A percentile compares a stretch with the other conserved stretches of the same genome.
phyloP scores from a whole-genome alignment of 2,329 filamentous ascomycete genomes.

The Catunica adiposa region DNA sequence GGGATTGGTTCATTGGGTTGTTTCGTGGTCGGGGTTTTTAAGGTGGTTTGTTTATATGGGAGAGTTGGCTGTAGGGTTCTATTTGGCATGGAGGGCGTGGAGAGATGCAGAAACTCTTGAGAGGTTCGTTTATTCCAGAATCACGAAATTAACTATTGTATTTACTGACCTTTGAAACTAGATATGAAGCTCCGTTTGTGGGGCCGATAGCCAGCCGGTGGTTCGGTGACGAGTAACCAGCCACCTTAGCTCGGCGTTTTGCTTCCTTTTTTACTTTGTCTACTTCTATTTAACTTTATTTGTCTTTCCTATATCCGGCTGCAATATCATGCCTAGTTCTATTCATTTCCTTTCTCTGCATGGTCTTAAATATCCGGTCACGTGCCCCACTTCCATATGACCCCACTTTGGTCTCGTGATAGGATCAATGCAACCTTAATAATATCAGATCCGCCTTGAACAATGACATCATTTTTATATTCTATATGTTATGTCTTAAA shows the following conservation, averaged over 20 bases:
- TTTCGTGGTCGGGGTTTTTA: slow-evolving; percentile 69
- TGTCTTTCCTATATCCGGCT: background rate
- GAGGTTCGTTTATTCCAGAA: slow-evolving; percentile 26
- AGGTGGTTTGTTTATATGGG: slow-evolving; percentile 68
- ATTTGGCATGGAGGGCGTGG: slow-evolving; percentile 65
- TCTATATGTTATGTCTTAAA: background rate
- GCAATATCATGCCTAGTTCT: background rate
- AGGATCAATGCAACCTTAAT: background rate
- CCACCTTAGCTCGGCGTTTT: slow-evolving; percentile 5
- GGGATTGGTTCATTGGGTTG: slow-evolving; percentile 65
- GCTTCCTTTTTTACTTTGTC: background rate
- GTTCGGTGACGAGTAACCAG: slow-evolving; percentile 52
- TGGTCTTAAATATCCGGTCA: background rate
- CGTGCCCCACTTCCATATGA: background rate
- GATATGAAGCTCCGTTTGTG: slow-evolving; percentile 78
- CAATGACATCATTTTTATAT: background rate
- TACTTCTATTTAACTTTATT: background rate
- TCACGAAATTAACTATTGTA: background rate
- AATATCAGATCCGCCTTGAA: background rate
- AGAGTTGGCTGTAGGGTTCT: slow-evolving; percentile 61
- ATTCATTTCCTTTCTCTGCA: background rate
- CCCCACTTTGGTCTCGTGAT: background rate
- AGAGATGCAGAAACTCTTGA: slow-evolving; percentile 56
- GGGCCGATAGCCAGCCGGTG: slow-evolving; percentile 75
- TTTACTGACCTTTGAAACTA: slow-evolving; percentile 19